Conservation (phyloP, 805 yeast species). For the Kodamaea kaohsiungensis region DNA sequence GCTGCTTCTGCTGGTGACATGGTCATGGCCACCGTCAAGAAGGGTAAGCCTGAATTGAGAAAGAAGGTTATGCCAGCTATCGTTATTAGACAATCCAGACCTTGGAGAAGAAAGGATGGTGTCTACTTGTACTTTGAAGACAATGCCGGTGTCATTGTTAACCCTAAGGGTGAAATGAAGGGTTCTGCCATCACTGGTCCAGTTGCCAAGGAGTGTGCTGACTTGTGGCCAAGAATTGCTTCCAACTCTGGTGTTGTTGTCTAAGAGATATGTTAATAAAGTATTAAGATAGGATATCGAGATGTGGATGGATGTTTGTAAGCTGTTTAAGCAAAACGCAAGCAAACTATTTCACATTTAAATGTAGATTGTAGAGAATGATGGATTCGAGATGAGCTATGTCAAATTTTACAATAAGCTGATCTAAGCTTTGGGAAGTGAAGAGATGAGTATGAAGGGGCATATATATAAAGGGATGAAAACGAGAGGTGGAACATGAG, state of each 20-base stretch:
- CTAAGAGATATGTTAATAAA: conserved; percentile 44
- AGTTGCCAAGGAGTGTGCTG: conserved; percentile 99
- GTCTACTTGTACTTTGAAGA: conserved; percentile 99
- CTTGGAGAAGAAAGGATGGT: conserved; percentile 99
- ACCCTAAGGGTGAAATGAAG: conserved; percentile 99
- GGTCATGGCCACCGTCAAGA: conserved; percentile 99
- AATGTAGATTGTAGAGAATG: background rate
- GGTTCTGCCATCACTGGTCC: conserved; percentile 99
- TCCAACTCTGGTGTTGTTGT: conserved; percentile 99
- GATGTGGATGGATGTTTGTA: background rate
- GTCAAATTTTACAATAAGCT: too few species aligned
- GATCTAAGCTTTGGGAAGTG: too few species aligned
- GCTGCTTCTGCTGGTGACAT: conserved; percentile 99
- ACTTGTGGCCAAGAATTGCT: conserved; percentile 99
- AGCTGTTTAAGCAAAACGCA: too few species aligned
- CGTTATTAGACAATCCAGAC: conserved; percentile 98
- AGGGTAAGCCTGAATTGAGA: conserved; percentile 99
- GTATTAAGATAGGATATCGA: conserved; percentile 4
- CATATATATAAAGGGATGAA: too few species aligned
- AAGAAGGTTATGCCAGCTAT: conserved; percentile 99
- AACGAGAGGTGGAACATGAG: too few species aligned
- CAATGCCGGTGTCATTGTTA: conserved; percentile 99
- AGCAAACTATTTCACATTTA: too few species aligned
- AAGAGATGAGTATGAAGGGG: too few species aligned
- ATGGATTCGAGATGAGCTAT: too few species aligned